phyloP scores from a whole-genome alignment of 2,329 filamentous ascomycete species.

The Fusarium decemcellulare region DNA sequence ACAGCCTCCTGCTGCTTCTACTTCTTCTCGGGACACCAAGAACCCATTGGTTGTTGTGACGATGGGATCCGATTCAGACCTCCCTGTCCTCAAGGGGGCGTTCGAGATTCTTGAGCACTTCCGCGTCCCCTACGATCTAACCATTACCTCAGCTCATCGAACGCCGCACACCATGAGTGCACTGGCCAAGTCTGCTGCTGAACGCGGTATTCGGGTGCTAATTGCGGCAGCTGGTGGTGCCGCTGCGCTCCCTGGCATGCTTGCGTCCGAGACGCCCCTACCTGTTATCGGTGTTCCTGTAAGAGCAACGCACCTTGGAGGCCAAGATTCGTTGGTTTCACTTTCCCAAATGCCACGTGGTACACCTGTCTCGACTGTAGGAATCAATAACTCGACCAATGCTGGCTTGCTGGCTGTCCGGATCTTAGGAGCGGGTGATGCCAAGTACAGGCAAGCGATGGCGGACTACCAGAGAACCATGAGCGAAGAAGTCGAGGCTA shows the following conservation, averaged over 20 bases:
- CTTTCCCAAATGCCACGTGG: conserved; percentile 86
- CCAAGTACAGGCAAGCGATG: conserved; percentile 73
- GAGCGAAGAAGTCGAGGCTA: conserved; percentile 69
- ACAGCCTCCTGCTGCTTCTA: conserved; percentile 12
- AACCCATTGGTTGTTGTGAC: conserved; percentile 80
- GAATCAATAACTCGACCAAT: conserved; percentile 86
- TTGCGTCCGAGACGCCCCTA: conserved; percentile 77
- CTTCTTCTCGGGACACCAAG: conserved; percentile 46
- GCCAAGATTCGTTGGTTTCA: too few relatives aligned
- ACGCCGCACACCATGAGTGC: conserved; percentile 80
- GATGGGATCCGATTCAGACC: conserved; percentile 87
- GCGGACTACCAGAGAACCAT: conserved; percentile 54
- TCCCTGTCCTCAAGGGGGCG: conserved; percentile 75
- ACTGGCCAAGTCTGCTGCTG: conserved; percentile 74
- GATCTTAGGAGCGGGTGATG: conserved; percentile 73
- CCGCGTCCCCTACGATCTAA: conserved; percentile 78
- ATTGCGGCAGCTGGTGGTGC: conserved; percentile 84
- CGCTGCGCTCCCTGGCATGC: conserved; percentile 82
- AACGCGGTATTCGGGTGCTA: conserved; percentile 78
- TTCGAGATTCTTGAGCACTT: conserved; percentile 79
- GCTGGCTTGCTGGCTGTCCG: conserved; percentile 80
- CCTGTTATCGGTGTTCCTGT: conserved; percentile 86
- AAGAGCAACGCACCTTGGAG: conserved; percentile 79
- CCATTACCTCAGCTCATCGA: conserved; percentile 85
- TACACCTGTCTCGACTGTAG: conserved; percentile 81